These are phyloP conservation scores for Ophiosphaerella herpotricha DNA, from an alignment of 2,329 filamentous ascomycete species.

Conservation along the genomic window DNA sequence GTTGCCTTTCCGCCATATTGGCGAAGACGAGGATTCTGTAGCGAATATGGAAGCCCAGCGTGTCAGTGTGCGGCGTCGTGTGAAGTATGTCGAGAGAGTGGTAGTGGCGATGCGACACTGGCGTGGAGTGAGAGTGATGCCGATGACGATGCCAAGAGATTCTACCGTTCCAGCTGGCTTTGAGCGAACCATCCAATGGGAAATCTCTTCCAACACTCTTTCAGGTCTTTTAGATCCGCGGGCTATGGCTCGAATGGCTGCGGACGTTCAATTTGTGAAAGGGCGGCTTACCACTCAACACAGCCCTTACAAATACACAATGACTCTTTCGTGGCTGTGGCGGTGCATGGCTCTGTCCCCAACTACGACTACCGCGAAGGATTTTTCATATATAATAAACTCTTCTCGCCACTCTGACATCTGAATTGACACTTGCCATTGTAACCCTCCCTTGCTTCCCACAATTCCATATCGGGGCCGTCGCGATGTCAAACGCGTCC, in stretches of 20 bases:
- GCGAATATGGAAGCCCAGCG: background rate
- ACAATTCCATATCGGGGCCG: background rate
- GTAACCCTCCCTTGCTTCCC: background rate
- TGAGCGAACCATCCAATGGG: slow-evolving; percentile 10
- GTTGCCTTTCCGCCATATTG: slow-evolving; percentile 48
- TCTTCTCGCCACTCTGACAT: background rate
- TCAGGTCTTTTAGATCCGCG: background rate
- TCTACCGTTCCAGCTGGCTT: slow-evolving; percentile 8
- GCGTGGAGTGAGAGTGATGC: slow-evolving; percentile 3
- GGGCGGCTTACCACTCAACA: slow-evolving; percentile 21
- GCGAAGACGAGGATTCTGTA: background rate
- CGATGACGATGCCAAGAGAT: slow-evolving; percentile 38
- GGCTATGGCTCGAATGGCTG: background rate
- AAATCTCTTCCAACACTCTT: background rate
- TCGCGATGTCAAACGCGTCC: slow-evolving; percentile 30
- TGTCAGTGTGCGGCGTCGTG: too few species aligned
- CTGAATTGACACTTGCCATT: background rate
- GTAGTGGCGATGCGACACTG: slow-evolving; percentile 18
- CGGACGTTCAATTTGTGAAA: slow-evolving; percentile 8
- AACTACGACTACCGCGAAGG: background rate
- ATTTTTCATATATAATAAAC: background rate
- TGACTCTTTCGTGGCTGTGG: slow-evolving; percentile 47
- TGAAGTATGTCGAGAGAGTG: slow-evolving; percentile 1
- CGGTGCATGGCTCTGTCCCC: slow-evolving; percentile 24
- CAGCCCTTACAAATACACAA: slow-evolving; percentile 40